Percentiles rank a stretch among this genome's conserved stretches.
phyloP scores from a whole-genome alignment of 495 filamentous ascomycete genomes.

The Penicillium atrosanguineum region DNA sequence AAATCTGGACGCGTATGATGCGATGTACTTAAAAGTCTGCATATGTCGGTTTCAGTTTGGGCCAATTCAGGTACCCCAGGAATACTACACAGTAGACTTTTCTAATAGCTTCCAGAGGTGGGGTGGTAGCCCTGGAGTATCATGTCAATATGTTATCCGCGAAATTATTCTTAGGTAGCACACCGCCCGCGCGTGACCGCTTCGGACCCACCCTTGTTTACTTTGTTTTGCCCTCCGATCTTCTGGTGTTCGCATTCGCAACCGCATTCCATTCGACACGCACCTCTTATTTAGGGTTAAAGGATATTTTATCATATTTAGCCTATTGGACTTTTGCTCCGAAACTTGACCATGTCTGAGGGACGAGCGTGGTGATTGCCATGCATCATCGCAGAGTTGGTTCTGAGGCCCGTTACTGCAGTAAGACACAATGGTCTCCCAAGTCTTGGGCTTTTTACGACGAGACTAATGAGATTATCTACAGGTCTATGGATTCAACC shows the following conservation, averaged over 20 bases:
- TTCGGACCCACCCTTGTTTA: slow-evolving; percentile 29
- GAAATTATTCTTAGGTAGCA: neutral
- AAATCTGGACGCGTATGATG: slow-evolving; percentile 30
- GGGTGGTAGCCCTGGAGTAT: neutral
- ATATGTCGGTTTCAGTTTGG: slow-evolving; percentile 13
- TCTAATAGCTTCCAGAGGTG: too few species aligned
- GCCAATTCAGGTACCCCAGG: slow-evolving; percentile 2
- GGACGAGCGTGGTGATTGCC: slow-evolving; percentile 8
- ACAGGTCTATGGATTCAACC: slow-evolving; percentile 8
- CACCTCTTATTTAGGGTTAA: slow-evolving; percentile 10
- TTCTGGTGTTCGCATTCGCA: neutral
- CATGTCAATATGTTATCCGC: neutral
- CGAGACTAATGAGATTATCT: neutral
- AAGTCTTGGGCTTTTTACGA: neutral
- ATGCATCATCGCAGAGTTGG: slow-evolving; percentile 14
- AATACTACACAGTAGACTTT: neutral
- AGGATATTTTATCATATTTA: slow-evolving; percentile 10
- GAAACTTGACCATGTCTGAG: slow-evolving; percentile 5
- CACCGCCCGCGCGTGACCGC: slow-evolving; percentile 19
- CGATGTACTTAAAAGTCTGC: slow-evolving; percentile 16
- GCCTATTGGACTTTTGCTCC: neutral
- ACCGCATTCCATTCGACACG: slow-evolving; percentile 9
- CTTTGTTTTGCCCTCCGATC: slow-evolving; percentile 18
- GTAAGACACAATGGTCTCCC: neutral
- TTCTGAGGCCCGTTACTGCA: slow-evolving; percentile 5